Percentiles rank a stretch among this genome's conserved stretches.
phyloP scores from a whole-genome alignment of 208 protist genomes.

The Acanthamoeba lenticulata region DNA sequence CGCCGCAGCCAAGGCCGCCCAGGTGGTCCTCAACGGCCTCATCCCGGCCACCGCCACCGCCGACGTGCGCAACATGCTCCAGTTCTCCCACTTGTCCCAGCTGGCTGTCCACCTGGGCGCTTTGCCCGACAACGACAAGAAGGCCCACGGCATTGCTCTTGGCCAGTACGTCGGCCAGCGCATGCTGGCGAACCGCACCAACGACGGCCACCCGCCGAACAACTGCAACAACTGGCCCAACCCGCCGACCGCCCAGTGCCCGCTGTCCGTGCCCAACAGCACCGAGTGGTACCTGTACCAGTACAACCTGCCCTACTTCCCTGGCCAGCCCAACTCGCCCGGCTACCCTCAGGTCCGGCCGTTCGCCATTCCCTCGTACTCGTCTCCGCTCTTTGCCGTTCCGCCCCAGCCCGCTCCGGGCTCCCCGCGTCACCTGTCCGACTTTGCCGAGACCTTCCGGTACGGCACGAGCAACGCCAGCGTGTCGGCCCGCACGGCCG shows the following conservation, averaged over 20 bases:
- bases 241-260: background rate
- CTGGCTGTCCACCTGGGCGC: background rate
- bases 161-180: background rate
- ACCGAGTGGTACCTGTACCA: slow-evolving; percentile 1
- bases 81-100: slow-evolving; percentile 10
- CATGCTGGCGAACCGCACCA: slow-evolving; percentile 21
- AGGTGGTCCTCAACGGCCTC: slow-evolving; percentile 16
- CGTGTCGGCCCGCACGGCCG: background rate
- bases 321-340: slow-evolving; percentile 12
- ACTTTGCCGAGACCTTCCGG: background rate
- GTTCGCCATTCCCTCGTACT: background rate
- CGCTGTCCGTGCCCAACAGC: background rate
- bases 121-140: background rate
- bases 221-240: slow-evolving; percentile 51
- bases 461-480: background rate
- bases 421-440: background rate
- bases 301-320: slow-evolving; percentile 17
- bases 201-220: slow-evolving; percentile 33
- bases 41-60: background rate
- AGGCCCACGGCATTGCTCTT: background rate
- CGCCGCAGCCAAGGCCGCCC: background rate
- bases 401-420: background rate
- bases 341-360: slow-evolving; percentile 28
- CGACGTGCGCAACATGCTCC: background rate
- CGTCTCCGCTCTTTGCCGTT: background rate